Evolutionary conservation across 2,329 filamentous ascomycete genomes (phyloP).

Genomic region (Monosporascus sp.): DNA sequence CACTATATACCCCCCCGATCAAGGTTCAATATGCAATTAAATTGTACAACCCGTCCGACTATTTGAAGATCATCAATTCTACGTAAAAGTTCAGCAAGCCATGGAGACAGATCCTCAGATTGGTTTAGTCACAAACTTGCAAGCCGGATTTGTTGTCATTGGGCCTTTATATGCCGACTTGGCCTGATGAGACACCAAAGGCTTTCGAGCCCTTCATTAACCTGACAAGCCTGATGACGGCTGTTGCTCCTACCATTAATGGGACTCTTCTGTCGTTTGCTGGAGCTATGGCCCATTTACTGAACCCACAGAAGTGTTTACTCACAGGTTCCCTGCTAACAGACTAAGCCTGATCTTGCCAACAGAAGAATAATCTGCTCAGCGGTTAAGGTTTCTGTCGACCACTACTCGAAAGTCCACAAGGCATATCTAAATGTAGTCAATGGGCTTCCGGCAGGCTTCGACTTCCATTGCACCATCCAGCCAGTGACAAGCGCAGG

Average conservation of each 20-base stretch:
- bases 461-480: conserved; percentile 8
- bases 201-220: conserved; percentile 12
- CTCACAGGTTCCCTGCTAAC: background rate
- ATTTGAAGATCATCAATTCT: conserved; percentile 7
- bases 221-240: conserved; percentile 5
- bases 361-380: background rate
- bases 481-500: conserved; percentile 3
- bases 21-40: conserved; percentile 12
- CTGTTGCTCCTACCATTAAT: background rate
- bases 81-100: conserved; percentile 7
- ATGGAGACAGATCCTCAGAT: conserved; percentile 15
- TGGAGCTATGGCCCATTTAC: background rate
- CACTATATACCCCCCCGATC: conserved; percentile 9
- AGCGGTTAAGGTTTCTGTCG: conserved; percentile 4
- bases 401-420: conserved; percentile 10
- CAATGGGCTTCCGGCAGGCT: background rate
- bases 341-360: no score
- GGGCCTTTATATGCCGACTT: conserved; percentile 14
- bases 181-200: background rate
- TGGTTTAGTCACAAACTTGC: conserved; percentile 10
- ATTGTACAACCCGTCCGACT: conserved; percentile 10
- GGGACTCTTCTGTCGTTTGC: background rate
- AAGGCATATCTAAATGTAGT: conserved; percentile 2
- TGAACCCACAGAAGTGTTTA: background rate
- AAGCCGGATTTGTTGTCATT: conserved; percentile 1